Base-by-base conservation (phyloP, 768 basidiomycete genomes). In the Kondoa subrosea region DNA sequence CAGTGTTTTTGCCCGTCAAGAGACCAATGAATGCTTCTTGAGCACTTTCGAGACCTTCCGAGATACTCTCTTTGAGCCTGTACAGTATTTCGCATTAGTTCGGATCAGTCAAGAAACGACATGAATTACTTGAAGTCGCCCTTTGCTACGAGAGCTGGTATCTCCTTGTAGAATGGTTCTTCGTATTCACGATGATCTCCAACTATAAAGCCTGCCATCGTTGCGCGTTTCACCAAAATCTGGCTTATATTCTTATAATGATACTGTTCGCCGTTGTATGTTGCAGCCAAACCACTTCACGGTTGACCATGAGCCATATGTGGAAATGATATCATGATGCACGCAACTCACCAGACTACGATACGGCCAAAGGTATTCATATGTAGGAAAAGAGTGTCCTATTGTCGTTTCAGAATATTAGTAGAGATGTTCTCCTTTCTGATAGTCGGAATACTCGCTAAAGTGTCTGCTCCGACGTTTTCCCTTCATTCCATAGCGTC, bases 71-170 rank as follows among this genome's bases (percentile, higher is more conserved):
- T 50, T 50, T 50, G 12, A 50, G 21, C 40, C 40, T 50, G 40
- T 21, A 21, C 12, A n/a, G n/a, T n/a, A n/a, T n/a, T n/a, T n/a
- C n/a, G 40, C 40, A 8, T 8, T 8, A 8, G 40, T 50, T 50
- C 40, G 40, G 12, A 50, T 8, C 40, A 21, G n/a, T n/a, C 40
- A 50, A 50, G 21, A 21, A 21, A 50, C 12, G 21, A 50, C 40
- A 50, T 8, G 40, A 8, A n/a, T 21, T 50, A 50, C 40, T 50
- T 50, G 40, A 50, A 50, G 8, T 50, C 12, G 12, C 40, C 40
- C 33, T 27, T n/a, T 58, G 72, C 72, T 71, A 72, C 69, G 62
- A 72, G 66, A 59, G 70, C 73, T 30, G 71, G 72, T 25, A 74
- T 40, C 17, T 30, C 64, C 0, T 40, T 25, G 34, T 74, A 57